Evolutionary conservation across 2,329 filamentous ascomycete species (phyloP).

Genomic region (Leptographium lundbergii): DNA sequence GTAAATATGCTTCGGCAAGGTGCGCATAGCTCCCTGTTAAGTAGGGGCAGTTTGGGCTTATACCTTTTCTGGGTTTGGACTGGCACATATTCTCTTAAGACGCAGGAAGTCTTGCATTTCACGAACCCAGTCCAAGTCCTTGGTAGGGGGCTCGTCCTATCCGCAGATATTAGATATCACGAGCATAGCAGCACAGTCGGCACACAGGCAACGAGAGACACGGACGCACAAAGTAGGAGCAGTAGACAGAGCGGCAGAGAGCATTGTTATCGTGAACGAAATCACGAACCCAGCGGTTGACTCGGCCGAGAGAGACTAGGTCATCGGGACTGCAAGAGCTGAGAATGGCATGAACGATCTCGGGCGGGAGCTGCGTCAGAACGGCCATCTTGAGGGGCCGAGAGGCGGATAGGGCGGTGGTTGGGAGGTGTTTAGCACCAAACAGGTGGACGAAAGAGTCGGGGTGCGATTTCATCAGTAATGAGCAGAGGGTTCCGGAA

Average conservation of each 20-base stretch:
- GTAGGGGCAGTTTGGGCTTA: not conserved
- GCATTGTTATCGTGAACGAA: slow-evolving; percentile 45
- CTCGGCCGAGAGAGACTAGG: slow-evolving; percentile 35
- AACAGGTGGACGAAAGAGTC: not conserved
- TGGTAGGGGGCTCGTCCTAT: slow-evolving; percentile 25
- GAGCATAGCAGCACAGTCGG: not conserved
- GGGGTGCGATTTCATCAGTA: not conserved
- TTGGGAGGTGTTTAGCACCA: not conserved
- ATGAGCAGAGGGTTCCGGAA: not conserved
- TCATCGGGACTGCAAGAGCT: slow-evolving; percentile 42
- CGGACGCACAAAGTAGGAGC: slow-evolving; percentile 8
- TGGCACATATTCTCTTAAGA: slow-evolving; percentile 29
- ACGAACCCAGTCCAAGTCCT: slow-evolving; percentile 17
- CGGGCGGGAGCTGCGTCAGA: slow-evolving; percentile 39
- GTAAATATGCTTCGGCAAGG: not conserved
- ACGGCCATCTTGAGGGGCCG: slow-evolving; percentile 14
- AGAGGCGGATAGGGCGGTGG: not conserved
- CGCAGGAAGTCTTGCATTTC: slow-evolving; percentile 31
- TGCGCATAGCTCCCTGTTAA: not conserved
- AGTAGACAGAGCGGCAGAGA: slow-evolving; percentile 51
- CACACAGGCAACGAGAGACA: not conserved
- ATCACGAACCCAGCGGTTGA: slow-evolving; percentile 38
- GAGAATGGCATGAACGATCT: slow-evolving; percentile 52
- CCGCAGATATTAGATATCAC: not conserved
- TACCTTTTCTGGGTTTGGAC: slow-evolving; percentile 26